These are phyloP conservation scores for Penicillium nucicola DNA, from an alignment of 495 filamentous ascomycete genomes.

Conservation along the genomic window DNA sequence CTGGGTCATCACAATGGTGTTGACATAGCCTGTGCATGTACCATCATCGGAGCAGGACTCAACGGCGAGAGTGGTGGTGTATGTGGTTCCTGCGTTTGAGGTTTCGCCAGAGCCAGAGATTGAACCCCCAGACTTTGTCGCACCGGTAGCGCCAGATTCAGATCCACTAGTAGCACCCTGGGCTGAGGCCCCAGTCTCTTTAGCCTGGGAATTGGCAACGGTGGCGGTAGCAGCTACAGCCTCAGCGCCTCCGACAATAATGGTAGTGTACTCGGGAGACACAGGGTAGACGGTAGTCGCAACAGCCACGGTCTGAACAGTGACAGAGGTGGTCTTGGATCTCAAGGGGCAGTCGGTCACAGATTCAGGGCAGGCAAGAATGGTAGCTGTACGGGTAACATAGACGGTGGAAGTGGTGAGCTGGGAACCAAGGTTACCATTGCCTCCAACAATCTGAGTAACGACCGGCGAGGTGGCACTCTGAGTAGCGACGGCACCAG, in stretches of 20 bases:
- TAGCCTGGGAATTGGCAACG: neutral
- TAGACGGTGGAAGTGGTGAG: constrained; percentile 6
- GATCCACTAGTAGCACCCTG: too few relatives aligned
- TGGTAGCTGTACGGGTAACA: neutral
- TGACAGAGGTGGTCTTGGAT: constrained; percentile 1
- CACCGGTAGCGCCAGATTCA: neutral
- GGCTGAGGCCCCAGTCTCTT: neutral
- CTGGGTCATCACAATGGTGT: constrained; percentile 5
- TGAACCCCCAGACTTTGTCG: too few relatives aligned
- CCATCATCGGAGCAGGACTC: neutral
- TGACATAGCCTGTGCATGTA: constrained; percentile 1
- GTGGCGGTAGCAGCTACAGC: neutral
- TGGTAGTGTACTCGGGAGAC: neutral
- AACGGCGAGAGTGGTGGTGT: neutral
- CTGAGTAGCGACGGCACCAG: constrained; percentile 1
- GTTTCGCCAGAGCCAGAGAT: neutral
- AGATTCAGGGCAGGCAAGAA: constrained; percentile 2
- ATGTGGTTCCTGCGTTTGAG: neutral
- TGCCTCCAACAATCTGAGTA: neutral
- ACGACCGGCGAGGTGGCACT: neutral
- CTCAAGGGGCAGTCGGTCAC: constrained; percentile 8
- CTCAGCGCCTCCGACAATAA: neutral
- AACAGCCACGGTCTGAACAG: constrained; percentile 3
- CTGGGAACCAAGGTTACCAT: neutral
- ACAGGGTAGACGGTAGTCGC: constrained; percentile 4